A percentile compares a stretch with the other conserved stretches of the same genome.
These are phyloP conservation scores for Solanum piurae DNA, from an alignment of 257 asterid species.

Conservation along the genomic window DNA sequence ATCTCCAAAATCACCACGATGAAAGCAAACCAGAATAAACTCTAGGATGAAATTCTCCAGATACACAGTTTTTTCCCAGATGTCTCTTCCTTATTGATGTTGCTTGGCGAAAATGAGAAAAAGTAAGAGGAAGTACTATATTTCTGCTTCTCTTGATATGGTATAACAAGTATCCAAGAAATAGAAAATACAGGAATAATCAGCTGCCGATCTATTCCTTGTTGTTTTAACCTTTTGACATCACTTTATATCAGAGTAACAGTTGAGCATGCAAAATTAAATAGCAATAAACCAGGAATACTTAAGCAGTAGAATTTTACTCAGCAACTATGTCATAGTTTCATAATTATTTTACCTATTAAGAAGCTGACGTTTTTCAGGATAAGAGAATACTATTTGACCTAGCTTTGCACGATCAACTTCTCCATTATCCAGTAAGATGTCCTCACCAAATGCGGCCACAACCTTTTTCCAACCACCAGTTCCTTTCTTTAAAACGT, in stretches of 20 bases:
- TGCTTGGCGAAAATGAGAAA: not conserved
- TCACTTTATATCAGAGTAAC: not conserved
- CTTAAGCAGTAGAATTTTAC: not conserved
- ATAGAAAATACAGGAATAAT: not conserved
- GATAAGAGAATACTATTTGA: slow-evolving; percentile 64
- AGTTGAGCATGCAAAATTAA: not conserved
- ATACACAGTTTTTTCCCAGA: not conserved
- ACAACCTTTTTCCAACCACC: slow-evolving; percentile 90
- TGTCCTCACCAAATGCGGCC: slow-evolving; percentile 69
- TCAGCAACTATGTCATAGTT: too few relatives aligned
- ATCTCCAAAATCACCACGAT: not conserved
- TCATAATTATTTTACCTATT: slow-evolving; percentile 40
- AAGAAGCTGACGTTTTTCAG: slow-evolving; percentile 75
- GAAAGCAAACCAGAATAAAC: not conserved
- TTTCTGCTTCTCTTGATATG: not conserved
- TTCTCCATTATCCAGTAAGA: slow-evolving; percentile 60
- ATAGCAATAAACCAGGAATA: not conserved
- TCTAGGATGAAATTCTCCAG: not conserved
- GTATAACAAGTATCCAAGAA: not conserved
- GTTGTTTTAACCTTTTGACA: not conserved
- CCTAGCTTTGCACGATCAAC: slow-evolving; percentile 84
- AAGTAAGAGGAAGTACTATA: not conserved
- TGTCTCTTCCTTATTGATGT: not conserved
- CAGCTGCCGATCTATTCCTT: not conserved
- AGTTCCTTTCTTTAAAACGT: slow-evolving; percentile 63